Evolutionary conservation across 495 filamentous ascomycete species (phyloP).

Genomic region (Penicillium parvum): DNA sequence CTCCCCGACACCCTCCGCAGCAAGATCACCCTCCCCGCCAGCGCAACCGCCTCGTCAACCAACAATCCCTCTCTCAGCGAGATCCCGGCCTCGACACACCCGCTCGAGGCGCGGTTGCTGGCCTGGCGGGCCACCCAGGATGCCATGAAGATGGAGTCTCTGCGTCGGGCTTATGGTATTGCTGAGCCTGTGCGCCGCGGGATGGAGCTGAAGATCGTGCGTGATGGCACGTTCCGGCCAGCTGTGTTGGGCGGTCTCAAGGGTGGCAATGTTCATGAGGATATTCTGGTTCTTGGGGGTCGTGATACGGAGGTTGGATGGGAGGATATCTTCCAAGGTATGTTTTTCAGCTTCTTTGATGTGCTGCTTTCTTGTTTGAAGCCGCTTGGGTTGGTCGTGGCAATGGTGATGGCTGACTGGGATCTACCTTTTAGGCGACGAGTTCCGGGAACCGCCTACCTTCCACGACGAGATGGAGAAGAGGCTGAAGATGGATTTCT

Average conservation of each 20-base stretch:
- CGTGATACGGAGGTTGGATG: conserved; percentile 69
- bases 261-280: conserved; percentile 58
- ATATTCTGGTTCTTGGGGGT: conserved; percentile 69
- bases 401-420: conserved; percentile 7
- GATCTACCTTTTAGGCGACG: conserved; percentile 48
- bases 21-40: conserved; percentile 58
- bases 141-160: conserved; percentile 74
- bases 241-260: conserved; percentile 37
- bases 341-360: conserved; percentile 16
- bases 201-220: conserved; percentile 88
- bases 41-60: conserved; percentile 41
- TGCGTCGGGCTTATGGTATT: conserved; percentile 83
- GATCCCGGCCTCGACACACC: conserved; percentile 63
- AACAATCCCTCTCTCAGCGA: conserved; percentile 30
- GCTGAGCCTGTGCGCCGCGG: conserved; percentile 90
- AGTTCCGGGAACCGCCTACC: conserved; percentile 55
- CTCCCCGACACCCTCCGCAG: conserved; percentile 87
- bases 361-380: conserved; percentile 4
- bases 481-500: conserved; percentile 72
- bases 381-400: too few relatives aligned
- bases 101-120: conserved; percentile 82
- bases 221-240: conserved; percentile 53
- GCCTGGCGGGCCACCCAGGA: conserved; percentile 85
- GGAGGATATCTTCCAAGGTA: conserved; percentile 82
- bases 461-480: conserved; percentile 95